A percentile compares a stretch with the other conserved stretches of the same genome.
Evolutionary conservation across 2,329 filamentous ascomycete genomes (phyloP).

Genomic region (Aspergillus sp.): DNA sequence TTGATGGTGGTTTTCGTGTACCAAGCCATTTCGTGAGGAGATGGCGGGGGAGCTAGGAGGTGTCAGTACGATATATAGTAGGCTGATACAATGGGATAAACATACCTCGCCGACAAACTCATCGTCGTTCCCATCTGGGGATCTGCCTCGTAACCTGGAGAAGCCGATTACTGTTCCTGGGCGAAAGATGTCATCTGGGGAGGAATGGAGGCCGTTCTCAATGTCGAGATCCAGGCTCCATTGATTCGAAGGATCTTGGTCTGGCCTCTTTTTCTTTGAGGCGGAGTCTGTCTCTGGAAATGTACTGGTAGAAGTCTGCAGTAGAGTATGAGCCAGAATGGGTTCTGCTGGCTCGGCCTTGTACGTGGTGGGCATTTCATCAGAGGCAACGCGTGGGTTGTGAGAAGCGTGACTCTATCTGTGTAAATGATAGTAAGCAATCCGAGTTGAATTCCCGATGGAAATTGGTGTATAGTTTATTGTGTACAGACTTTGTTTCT

Average conservation of each 20-base stretch:
- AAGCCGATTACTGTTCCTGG: conserved; percentile 33
- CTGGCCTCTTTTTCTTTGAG: not conserved
- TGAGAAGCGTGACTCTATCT: not conserved
- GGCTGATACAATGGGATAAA: not conserved
- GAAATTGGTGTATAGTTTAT: not conserved
- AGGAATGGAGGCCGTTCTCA: conserved; percentile 18
- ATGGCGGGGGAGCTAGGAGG: conserved; percentile 28
- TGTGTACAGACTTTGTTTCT: not conserved
- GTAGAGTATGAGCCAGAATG: conserved; percentile 31
- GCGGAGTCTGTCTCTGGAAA: not conserved
- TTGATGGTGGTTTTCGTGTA: conserved; percentile 1
- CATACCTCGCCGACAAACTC: conserved; percentile 34
- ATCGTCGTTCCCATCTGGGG: conserved; percentile 23
- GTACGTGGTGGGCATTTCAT: conserved; percentile 25
- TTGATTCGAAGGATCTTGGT: not conserved
- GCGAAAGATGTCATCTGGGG: conserved; percentile 22
- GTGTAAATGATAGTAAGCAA: not conserved
- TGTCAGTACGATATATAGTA: not conserved
- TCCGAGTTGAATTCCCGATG: not conserved
- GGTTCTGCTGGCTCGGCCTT: conserved; percentile 31
- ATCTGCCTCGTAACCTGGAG: conserved; percentile 27
- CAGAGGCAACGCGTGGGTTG: not conserved
- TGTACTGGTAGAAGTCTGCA: conserved; percentile 10
- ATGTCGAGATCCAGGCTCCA: conserved; percentile 31
- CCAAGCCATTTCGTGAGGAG: conserved; percentile 27